A percentile compares a stretch with the other conserved stretches of the same genome.
phyloP scores from a whole-genome alignment of 345 rosid species.

The Draba incana region DNA sequence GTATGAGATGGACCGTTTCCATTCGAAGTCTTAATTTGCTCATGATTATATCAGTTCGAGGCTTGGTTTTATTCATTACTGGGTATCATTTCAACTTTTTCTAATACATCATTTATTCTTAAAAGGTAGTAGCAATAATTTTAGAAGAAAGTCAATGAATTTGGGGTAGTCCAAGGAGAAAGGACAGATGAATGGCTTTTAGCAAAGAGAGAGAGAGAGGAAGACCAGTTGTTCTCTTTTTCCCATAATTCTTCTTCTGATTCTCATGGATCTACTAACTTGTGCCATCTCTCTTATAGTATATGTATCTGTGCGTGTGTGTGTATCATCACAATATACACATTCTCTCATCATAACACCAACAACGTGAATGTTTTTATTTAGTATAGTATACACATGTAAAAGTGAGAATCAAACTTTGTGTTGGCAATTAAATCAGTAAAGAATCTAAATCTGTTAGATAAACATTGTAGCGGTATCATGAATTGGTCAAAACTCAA shows the following conservation, averaged over 20 bases:
- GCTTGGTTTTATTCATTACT: not conserved
- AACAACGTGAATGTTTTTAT: not conserved
- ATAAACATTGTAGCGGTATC: not conserved
- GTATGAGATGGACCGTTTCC: too few relatives aligned
- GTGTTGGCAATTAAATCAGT: not conserved
- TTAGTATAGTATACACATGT: not conserved
- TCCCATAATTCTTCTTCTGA: constrained; percentile 34
- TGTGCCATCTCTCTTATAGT: constrained; percentile 16
- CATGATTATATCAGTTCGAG: not conserved
- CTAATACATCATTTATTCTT: not conserved
- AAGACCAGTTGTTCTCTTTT: constrained; percentile 34
- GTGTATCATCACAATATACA: not conserved
- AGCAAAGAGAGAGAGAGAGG: constrained; percentile 16
- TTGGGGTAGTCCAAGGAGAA: constrained; percentile 27
- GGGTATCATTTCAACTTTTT: not conserved
- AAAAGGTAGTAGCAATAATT: constrained; percentile 7
- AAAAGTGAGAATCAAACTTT: not conserved
- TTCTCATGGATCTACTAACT: constrained; percentile 27
- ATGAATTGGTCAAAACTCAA: not conserved
- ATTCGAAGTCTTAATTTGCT: too few relatives aligned
- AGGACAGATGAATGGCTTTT: constrained; percentile 30
- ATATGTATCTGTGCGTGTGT: not conserved
- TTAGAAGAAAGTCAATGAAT: constrained; percentile 28
- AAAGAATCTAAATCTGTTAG: not conserved
- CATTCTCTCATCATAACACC: constrained; percentile 8